Base-by-base conservation (phyloP, 1,284 basidiomycete species). In the Leccinum huronense region DNA sequence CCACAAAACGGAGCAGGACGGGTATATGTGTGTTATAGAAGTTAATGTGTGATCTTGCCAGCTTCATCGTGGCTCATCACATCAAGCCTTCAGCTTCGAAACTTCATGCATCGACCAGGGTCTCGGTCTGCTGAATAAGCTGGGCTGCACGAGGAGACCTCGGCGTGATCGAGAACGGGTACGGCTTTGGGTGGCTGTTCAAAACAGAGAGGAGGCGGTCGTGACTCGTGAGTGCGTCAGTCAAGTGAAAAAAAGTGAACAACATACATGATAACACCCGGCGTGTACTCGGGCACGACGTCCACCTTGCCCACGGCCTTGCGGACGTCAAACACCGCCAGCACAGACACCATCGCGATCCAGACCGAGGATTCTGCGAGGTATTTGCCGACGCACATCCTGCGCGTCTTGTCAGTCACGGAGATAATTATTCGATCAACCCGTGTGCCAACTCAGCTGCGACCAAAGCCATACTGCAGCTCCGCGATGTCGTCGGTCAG, bases 181-280 rank as follows among this genome's bases (percentile, higher is more conserved):
- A 75, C 8, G 65, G 51, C 58, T 67, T 68, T 5, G 68, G 65
- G 36, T 67, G 65, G 51, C 66, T 67, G 45, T 57, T 56, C 11
- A 31, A 62, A 34, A 45, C 10, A 3, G 23, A 4, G 23, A 51
- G 10, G 48, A 27, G 48, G 48, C 11, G 23, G 48, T 27, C 23
- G 23, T 27, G 23, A 27, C 23, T 27, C 23, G 23, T 51, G 4
- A 51, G 48, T 27, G 3, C 42, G 10, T 66, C 59, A 65, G 55
- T 40, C 55, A 27, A 23, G 9, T 27, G 10, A 45, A 23, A 53
- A 27, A 14, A 27, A 53, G 23, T 8, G 13, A 53, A 53, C 33
- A 30, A 64, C 68, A 36, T 65, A 82, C 84, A 82, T 83, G 66
- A 86, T 84, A 0, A 84, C 83, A 13, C 83, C 83, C 5, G 79